Conservation (phyloP, 2,329 filamentous ascomycete species). For the Phyllosticta citriasiana region DNA sequence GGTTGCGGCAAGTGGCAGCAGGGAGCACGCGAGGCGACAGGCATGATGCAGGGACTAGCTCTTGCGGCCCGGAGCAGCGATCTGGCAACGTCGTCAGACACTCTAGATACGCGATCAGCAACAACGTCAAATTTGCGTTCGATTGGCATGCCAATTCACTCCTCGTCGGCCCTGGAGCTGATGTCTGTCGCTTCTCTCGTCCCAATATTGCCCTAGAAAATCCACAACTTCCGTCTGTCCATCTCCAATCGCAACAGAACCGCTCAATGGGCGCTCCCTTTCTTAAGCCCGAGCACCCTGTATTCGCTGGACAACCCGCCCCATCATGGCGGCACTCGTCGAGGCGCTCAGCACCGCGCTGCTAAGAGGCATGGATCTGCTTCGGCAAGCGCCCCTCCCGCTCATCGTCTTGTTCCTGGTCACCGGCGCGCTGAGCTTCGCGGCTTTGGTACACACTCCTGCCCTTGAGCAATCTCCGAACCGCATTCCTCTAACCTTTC, state of each 20-base stretch:
- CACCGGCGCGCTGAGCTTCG: constrained; percentile 4
- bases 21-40: neutral
- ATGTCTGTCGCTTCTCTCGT: neutral
- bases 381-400: constrained; percentile 8
- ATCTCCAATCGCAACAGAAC: neutral
- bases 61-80: neutral
- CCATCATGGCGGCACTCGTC: neutral
- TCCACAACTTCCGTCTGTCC: neutral
- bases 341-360: constrained; percentile 3
- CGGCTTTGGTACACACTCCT: constrained; percentile 8
- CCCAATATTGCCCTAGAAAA: neutral
- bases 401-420: constrained; percentile 7
- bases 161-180: neutral
- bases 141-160: neutral
- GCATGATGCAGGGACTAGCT: neutral
- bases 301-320: neutral
- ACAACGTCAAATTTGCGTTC: neutral
- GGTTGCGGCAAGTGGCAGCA: neutral
- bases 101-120: neutral
- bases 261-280: constrained; percentile 7
- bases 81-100: neutral
- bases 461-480: neutral
- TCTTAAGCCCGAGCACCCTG: neutral
- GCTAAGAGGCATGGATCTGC: constrained; percentile 1
- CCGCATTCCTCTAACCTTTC: neutral